These are phyloP conservation scores for Rhodomyrtus psidioides DNA, from an alignment of 441 rosid genomes.

Conservation along the genomic window DNA sequence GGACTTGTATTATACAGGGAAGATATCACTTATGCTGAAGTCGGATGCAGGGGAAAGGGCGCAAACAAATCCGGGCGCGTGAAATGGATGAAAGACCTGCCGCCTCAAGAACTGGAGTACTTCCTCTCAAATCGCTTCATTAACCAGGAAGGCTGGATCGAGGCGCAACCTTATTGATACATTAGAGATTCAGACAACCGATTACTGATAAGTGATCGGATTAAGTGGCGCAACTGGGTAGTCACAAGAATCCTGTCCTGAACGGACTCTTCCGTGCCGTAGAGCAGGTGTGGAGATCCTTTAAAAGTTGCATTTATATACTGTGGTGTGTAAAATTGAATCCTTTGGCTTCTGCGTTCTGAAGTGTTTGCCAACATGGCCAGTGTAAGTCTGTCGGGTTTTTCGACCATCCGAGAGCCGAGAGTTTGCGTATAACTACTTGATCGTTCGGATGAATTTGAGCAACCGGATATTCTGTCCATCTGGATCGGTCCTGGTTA, in stretches of 20 bases:
- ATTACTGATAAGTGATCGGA: neutral
- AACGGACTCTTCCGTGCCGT: rapidly evolving
- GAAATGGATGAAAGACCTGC: neutral
- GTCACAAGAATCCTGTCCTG: neutral
- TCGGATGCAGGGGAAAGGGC: neutral
- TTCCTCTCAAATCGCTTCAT: neutral
- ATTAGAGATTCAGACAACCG: neutral
- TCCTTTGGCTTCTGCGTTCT: neutral
- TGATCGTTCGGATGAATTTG: neutral
- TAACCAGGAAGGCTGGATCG: neutral
- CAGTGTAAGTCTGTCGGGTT: neutral
- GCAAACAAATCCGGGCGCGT: neutral
- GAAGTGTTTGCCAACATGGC: neutral
- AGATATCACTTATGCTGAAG: neutral
- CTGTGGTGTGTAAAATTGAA: neutral
- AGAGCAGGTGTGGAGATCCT: neutral
- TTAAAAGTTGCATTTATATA: neutral
- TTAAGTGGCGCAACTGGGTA: neutral
- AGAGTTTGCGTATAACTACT: no score
- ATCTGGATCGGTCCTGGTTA: neutral
- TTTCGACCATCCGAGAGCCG: neutral
- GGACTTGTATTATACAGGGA: neutral
- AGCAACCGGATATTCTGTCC: neutral
- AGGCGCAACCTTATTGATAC: neutral
- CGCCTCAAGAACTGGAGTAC: neutral